Evolutionary conservation across 306 rosid species (phyloP), one percentile per base, ranked within the genome.

Genomic region (Vigna reflexopilosa): DNA sequence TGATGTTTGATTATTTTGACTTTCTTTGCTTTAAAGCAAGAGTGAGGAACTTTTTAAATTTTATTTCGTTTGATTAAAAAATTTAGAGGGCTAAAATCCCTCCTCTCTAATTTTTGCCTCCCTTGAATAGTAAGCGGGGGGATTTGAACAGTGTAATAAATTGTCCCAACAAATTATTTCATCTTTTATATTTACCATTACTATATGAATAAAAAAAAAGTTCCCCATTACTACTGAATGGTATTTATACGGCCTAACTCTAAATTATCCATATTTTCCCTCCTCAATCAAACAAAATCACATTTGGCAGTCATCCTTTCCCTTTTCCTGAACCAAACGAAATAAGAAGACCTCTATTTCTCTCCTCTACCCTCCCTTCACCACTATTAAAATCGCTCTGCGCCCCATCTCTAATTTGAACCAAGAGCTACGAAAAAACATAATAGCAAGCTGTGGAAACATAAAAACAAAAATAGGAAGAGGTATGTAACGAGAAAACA

Each of bases 401-500:
- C 20, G 28, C 56, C 20, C 56, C 56, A 16, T 51, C 56, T 51
- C 56, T 5, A 8, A 51, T 51, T 51, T 50, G 55, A 50, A 50
- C 19, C 56, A n/a, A 51, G n/a, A 51, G 55, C 19, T n/a, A 5
- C 58, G 4, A 67, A 7, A 20, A 44, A 44, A 77, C 59, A 64
- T 54, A 16, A 57, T 44, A 42, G 58, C 58, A 67, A 28, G 16
- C 14, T 42, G 13, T 66, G 51, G 32, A 52, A 52, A 66, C 32
- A 51, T 62, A 50, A 65, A n/a, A 44, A 44, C 14, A 44, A 11
- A 51, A 38, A 52, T 36, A 22, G 56, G 74, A 54, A 55, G 19
- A 54, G 20, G 34, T 40, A 42, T 54, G 51, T 55, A 17, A 55
- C 56, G 68, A 44, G 11, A 77, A 77, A 67, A 57, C 59, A 68